Evolutionary conservation across 371 early-diverging fungal species (phyloP).

Genomic region (Mortierella sp.): DNA sequence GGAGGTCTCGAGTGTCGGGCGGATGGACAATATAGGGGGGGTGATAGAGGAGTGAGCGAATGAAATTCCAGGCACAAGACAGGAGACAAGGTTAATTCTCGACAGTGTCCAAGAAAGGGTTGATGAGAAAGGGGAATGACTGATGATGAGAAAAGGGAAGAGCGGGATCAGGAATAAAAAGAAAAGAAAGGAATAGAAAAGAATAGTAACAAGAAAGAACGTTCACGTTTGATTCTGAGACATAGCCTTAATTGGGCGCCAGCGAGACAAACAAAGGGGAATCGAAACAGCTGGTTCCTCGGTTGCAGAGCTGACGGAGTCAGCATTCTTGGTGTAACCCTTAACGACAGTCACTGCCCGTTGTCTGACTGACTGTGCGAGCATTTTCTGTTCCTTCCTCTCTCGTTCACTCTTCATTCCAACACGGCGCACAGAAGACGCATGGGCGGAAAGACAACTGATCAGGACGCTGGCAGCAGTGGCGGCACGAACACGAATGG

Average conservation of each 20-base stretch:
- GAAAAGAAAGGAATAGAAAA: neutral
- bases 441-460: neutral
- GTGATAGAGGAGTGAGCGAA: neutral
- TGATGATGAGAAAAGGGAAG: neutral
- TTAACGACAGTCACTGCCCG: neutral
- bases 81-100: no score
- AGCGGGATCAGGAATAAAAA: neutral
- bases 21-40: neutral
- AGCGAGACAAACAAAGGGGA: constrained; percentile 6
- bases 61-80: neutral
- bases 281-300: neutral
- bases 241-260: neutral
- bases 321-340: neutral
- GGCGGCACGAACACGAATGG: neutral
- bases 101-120: no score
- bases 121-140: neutral
- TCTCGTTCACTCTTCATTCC: neutral
- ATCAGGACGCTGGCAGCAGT: neutral
- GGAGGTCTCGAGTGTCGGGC: neutral
- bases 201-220: neutral
- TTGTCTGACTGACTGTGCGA: no score
- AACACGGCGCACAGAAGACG: neutral
- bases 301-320: neutral
- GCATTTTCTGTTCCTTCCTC: neutral
- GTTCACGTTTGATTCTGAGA: neutral